Conservation (phyloP, 2,329 filamentous ascomycete species). For the Neofusicoccum cordaticola region DNA sequence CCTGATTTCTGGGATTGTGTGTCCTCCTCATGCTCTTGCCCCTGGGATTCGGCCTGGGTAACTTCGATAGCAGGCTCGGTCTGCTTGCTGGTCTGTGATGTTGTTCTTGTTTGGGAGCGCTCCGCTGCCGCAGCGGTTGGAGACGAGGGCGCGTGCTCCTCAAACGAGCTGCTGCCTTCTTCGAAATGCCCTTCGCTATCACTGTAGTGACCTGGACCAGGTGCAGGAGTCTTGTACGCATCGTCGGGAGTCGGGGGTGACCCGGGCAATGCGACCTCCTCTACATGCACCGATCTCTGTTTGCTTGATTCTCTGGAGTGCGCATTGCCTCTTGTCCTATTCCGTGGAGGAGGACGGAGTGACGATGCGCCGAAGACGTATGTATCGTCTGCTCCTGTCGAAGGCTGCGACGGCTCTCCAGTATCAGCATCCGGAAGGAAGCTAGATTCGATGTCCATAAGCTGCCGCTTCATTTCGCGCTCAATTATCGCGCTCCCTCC, state of each 20-base stretch:
- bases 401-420: conserved; percentile 24
- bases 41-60: conserved; percentile 12
- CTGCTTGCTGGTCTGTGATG: conserved; percentile 6
- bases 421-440: conserved; percentile 57
- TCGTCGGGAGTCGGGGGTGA: conserved; percentile 39
- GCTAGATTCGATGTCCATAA: conserved; percentile 63
- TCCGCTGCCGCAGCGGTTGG: conserved; percentile 43
- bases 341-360: conserved; percentile 7
- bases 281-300: conserved; percentile 9
- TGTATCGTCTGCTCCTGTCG: conserved; percentile 44
- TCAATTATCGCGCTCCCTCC: conserved; percentile 49
- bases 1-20: background rate
- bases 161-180: conserved; percentile 28
- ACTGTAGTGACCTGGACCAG: conserved; percentile 26
- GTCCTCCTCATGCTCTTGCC: conserved; percentile 15
- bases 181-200: conserved; percentile 26
- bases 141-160: conserved; percentile 40
- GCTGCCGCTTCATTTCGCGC: conserved; percentile 56
- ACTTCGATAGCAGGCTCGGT: conserved; percentile 11
- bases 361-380: conserved; percentile 41
- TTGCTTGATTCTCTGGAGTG: background rate
- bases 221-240: conserved; percentile 43
- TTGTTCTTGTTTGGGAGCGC: conserved; percentile 25
- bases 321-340: background rate
- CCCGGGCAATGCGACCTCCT: conserved; percentile 25